These are phyloP conservation scores for Diaporthe destruens DNA, from an alignment of 2,329 filamentous ascomycete genomes.

Conservation along the genomic window DNA sequence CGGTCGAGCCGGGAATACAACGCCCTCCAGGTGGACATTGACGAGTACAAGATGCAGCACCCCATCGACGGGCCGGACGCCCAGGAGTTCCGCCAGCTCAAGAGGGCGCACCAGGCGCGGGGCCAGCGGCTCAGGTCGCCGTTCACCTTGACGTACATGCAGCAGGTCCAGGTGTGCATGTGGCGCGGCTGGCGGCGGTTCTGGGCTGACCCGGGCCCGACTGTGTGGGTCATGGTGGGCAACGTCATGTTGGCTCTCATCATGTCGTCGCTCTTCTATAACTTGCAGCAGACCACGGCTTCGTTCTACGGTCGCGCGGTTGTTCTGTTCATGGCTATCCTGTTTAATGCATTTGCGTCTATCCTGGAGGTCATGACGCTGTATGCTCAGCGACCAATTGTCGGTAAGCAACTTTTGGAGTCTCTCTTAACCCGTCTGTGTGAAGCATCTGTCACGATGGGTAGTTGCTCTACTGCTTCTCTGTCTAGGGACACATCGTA, in stretches of 20 bases:
- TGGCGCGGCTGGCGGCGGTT: slow-evolving; percentile 84
- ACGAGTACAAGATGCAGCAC: slow-evolving; percentile 65
- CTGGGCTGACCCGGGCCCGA: slow-evolving; percentile 80
- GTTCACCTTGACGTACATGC: slow-evolving; percentile 81
- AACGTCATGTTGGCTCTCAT: slow-evolving; percentile 84
- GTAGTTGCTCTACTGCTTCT: no score
- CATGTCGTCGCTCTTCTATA: slow-evolving; percentile 84
- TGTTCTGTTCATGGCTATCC: slow-evolving; percentile 86
- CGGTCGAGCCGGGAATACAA: slow-evolving; percentile 65
- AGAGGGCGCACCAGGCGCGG: slow-evolving; percentile 67
- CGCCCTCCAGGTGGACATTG: slow-evolving; percentile 66
- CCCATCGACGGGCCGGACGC: slow-evolving; percentile 69
- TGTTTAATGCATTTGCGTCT: slow-evolving; percentile 87
- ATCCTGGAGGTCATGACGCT: slow-evolving; percentile 87
- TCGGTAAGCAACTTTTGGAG: slow-evolving; percentile 57
- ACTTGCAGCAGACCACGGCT: slow-evolving; percentile 72
- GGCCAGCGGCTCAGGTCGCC: slow-evolving; percentile 77
- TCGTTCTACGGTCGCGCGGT: slow-evolving; percentile 85
- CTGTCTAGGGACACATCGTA: no score
- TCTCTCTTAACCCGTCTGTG: no score
- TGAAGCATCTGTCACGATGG: no score
- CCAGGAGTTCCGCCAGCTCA: slow-evolving; percentile 67
- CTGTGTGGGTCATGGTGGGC: slow-evolving; percentile 74
- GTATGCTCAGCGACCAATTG: slow-evolving; percentile 89
- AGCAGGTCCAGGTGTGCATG: slow-evolving; percentile 84